Percentiles rank a stretch among this genome's conserved stretches.
phyloP scores from a whole-genome alignment of 495 filamentous ascomycete genomes.

The Daldinia bambusicola region DNA sequence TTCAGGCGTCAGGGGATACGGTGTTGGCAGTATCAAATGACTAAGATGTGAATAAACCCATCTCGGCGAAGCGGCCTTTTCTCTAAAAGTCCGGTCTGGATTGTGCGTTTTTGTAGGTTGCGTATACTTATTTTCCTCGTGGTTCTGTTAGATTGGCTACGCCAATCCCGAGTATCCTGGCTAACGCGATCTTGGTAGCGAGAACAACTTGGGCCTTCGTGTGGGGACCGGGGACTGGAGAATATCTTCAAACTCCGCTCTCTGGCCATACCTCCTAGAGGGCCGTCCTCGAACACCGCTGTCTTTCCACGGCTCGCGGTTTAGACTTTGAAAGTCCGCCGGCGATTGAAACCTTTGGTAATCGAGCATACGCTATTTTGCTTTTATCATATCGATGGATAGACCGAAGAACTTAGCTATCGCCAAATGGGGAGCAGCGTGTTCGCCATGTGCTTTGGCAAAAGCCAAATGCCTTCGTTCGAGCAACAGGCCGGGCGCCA shows the following conservation, averaged over 20 bases:
- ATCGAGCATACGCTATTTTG: not conserved
- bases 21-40: not conserved
- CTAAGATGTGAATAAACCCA: not conserved
- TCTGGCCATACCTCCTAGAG: not conserved
- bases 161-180: not conserved
- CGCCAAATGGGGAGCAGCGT: conserved; percentile 53
- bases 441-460: conserved; percentile 50
- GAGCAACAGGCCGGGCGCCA: conserved; percentile 20
- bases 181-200: conserved; percentile 12
- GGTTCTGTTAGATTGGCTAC: not conserved
- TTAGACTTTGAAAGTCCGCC: conserved; percentile 38
- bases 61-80: conserved; percentile 24
- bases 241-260: conserved; percentile 36
- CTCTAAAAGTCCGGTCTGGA: conserved; percentile 21
- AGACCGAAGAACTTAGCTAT: conserved; percentile 28
- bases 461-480: conserved; percentile 50
- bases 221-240: conserved; percentile 18
- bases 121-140: not conserved
- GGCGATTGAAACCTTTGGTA: conserved; percentile 23
- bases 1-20: not conserved
- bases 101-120: not conserved
- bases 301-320: conserved; percentile 20
- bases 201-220: not conserved
- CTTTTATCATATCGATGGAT: conserved; percentile 27
- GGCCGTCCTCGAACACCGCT: conserved; percentile 2